Evolutionary conservation across 371 early-diverging fungal species (phyloP).

Genomic region (Circinella minor): DNA sequence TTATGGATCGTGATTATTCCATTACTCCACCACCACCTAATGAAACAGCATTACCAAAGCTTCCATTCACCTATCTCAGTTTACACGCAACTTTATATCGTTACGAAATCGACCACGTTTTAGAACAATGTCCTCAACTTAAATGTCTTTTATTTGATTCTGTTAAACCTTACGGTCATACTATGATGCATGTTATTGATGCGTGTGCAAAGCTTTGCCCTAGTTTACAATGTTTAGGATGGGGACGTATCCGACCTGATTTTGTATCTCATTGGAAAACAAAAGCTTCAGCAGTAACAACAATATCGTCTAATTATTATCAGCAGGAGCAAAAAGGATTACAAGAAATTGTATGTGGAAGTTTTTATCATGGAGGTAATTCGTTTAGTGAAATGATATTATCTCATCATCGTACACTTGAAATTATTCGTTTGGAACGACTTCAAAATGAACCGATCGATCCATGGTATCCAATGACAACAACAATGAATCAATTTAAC

Average conservation of each 20-base stretch:
- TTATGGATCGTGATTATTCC: slow-evolving; percentile 3
- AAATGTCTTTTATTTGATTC: neutral
- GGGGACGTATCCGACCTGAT: neutral
- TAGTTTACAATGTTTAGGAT: neutral
- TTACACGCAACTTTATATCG: neutral
- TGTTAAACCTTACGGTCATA: neutral
- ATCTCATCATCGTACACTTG: neutral
- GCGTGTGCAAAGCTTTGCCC: neutral
- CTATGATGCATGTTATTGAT: neutral
- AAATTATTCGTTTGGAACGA: neutral
- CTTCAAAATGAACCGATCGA: neutral
- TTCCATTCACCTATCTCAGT: slow-evolving; percentile 2
- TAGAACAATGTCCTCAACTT: neutral
- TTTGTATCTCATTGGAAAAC: neutral
- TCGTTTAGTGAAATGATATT: neutral
- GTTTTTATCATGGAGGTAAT: slow-evolving; percentile 2
- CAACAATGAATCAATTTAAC: neutral
- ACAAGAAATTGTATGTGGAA: slow-evolving; percentile 2
- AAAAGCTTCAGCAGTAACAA: neutral
- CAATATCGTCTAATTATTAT: neutral
- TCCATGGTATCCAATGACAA: slow-evolving; percentile 2
- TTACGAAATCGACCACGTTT: neutral
- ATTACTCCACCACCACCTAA: neutral
- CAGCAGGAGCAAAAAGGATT: neutral
- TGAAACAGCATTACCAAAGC: neutral